Base-by-base conservation (phyloP, 148 eudicot species). In the Gaultheria prostrata region DNA sequence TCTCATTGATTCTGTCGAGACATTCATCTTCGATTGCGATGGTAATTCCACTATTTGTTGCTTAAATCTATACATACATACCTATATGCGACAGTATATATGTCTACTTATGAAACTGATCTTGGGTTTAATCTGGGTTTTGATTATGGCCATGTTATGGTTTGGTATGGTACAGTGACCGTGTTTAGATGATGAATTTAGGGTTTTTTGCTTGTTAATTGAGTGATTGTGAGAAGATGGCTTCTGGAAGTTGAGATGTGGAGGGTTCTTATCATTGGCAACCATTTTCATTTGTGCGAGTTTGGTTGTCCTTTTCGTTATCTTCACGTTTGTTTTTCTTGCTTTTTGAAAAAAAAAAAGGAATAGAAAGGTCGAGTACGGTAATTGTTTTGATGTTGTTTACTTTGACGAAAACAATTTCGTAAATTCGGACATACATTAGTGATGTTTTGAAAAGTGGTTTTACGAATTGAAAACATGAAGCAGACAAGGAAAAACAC, bases 1-100 rank as follows among this genome's bases (percentile, higher is more conserved):
- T 56, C 92, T 95, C 35, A 95, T 95, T 67, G 93, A 91, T 72
- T 95, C 97, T 6, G 98, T 95, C 56, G 93, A 93, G 80, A 95
- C 98, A 10, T 95, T 95, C 90, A 90, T 95, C 85, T 93, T 95
- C 67, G 98, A 95, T 76, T 93, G 98, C 73, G 98, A 95, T 85
- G 98, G 72, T 28, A 67, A 13, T 67, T 35, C 17, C 72, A 30
- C 72, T 67, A 30, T 67, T 67, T 67, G 72, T 67, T 28, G 35
- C 18, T 67, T 30, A 67, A 67, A 26, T 24, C 15, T 65, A 1
- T 26, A 3, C 6, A 26, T 24, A 63, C 32, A 3, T 24, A 65
- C 14, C n/a, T n/a, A n/a, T n/a, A n/a, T n/a, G n/a, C n/a, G n/a
- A n/a, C n/a, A n/a, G 71, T 26, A 28, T 63, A 63, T 63, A n/a